Conservation (phyloP, 192 early-diverging fungal species). For the Jimgerdemannia lactiflua region DNA sequence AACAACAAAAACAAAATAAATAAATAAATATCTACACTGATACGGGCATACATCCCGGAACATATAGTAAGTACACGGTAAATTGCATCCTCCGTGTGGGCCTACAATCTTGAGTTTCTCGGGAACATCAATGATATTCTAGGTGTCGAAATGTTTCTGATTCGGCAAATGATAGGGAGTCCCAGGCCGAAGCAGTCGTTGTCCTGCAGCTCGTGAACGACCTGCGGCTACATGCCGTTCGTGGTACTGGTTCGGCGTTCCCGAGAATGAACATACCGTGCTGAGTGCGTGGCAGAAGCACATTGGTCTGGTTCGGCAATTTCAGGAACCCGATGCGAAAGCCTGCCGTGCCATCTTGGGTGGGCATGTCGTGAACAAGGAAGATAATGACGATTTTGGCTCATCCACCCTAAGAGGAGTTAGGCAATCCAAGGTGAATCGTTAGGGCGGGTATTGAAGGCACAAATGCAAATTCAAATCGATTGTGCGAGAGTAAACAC, state of each 20-base stretch:
- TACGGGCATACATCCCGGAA: slow-evolving; percentile 10
- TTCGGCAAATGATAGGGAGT: slow-evolving; percentile 32
- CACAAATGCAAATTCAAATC: slow-evolving; percentile 46
- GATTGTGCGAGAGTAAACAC: slow-evolving; percentile 7
- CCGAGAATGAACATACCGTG: slow-evolving; percentile 56
- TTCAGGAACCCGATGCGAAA: slow-evolving; percentile 77
- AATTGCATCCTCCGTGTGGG: slow-evolving; percentile 34
- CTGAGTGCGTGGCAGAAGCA: slow-evolving; percentile 50
- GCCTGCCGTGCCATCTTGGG: background rate
- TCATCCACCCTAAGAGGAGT: slow-evolving; percentile 80
- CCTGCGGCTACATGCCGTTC: background rate
- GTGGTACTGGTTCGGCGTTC: slow-evolving; percentile 23
- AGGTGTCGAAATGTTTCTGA: slow-evolving; percentile 26
- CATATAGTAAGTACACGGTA: slow-evolving; percentile 30
- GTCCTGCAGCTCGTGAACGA: slow-evolving; percentile 40
- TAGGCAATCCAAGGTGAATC: slow-evolving; percentile 52
- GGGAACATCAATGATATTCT: background rate
- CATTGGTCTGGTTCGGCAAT: slow-evolving; percentile 54
- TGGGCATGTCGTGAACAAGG: slow-evolving; percentile 77
- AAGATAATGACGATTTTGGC: slow-evolving; percentile 97
- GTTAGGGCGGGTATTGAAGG: slow-evolving; percentile 92
- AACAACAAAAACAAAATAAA: too few relatives aligned
- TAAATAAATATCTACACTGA: too few relatives aligned
- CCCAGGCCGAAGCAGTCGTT: slow-evolving; percentile 36
- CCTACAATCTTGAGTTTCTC: background rate